Evolutionary conservation across 2,329 filamentous ascomycete genomes (phyloP).

Genomic region (Lachnellula cervina): DNA sequence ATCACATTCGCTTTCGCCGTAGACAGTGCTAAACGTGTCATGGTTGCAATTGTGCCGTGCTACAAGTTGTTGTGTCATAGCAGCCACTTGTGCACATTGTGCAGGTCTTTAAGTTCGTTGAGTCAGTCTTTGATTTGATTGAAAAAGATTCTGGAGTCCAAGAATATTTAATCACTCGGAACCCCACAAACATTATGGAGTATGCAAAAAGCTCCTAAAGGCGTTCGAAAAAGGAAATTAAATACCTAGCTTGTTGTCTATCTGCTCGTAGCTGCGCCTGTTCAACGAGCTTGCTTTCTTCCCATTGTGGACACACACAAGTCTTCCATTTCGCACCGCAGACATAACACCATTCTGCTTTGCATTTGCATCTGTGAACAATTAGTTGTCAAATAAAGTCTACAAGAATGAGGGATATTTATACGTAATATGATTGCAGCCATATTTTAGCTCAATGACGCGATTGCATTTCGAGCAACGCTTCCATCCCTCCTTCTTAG

Average conservation of each 20-base stretch:
- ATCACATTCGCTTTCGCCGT: conserved; percentile 35
- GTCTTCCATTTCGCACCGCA: conserved; percentile 40
- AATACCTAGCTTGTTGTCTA: background rate
- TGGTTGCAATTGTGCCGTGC: conserved; percentile 39
- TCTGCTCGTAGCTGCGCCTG: conserved; percentile 30
- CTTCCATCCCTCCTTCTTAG: conserved; percentile 43
- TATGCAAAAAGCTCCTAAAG: too few species aligned
- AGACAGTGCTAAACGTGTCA: conserved; percentile 30
- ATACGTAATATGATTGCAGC: conserved; percentile 53
- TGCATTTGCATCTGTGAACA: conserved; percentile 40
- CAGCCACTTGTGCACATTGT: background rate
- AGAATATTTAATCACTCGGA: too few species aligned
- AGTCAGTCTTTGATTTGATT: too few species aligned
- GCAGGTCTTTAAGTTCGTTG: background rate
- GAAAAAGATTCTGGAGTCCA: too few species aligned
- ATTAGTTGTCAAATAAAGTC: background rate
- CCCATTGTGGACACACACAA: conserved; percentile 36
- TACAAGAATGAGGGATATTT: background rate
- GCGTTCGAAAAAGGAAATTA: too few species aligned
- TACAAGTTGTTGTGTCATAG: conserved; percentile 20
- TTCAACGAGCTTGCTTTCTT: conserved; percentile 29
- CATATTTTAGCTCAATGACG: conserved; percentile 43
- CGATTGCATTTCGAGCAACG: conserved; percentile 40
- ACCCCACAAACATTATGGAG: too few species aligned
- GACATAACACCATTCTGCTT: conserved; percentile 42